A percentile compares a stretch with the other conserved stretches of the same genome.
These are phyloP conservation scores for Pestalotiopsis sp. DNA, from an alignment of 2,329 filamentous ascomycete species.

Conservation along the genomic window DNA sequence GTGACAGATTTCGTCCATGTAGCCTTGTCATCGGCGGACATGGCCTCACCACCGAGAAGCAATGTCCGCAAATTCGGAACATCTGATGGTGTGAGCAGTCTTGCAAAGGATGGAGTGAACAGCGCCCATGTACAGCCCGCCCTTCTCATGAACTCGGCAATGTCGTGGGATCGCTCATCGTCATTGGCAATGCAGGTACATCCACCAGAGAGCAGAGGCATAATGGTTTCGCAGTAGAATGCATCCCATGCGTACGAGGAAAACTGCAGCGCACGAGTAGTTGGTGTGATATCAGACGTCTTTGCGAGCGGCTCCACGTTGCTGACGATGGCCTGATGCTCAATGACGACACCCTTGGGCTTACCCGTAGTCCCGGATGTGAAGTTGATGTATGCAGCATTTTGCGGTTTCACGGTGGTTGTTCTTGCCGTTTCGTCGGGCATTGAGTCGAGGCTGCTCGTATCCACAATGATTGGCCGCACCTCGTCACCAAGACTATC, in stretches of 20 bases:
- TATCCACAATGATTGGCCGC: constrained; percentile 8
- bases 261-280: constrained; percentile 32
- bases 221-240: constrained; percentile 27
- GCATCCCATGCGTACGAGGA: constrained; percentile 32
- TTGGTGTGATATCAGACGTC: constrained; percentile 47
- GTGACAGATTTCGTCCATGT: constrained; percentile 11
- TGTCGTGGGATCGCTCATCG: constrained; percentile 1
- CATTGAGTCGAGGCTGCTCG: constrained; percentile 5
- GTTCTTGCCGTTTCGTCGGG: neutral
- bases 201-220: constrained; percentile 6
- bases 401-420: neutral
- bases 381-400: constrained; percentile 12
- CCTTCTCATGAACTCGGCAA: constrained; percentile 4
- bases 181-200: constrained; percentile 9
- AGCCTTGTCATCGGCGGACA: constrained; percentile 1
- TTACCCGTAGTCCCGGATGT: constrained; percentile 15
- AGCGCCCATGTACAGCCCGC: constrained; percentile 2
- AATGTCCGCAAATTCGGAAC: constrained; percentile 12
- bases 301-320: neutral
- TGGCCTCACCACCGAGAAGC: constrained; percentile 13
- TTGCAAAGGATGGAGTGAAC: constrained; percentile 11
- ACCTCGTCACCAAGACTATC: constrained; percentile 4
- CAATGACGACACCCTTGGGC: constrained; percentile 14
- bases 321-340: constrained; percentile 10
- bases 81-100: constrained; percentile 7